Evolutionary conservation across 495 filamentous ascomycete genomes (phyloP), one percentile per base, ranked within the genome.

Genomic region (Eremomyces bilateralis): DNA sequence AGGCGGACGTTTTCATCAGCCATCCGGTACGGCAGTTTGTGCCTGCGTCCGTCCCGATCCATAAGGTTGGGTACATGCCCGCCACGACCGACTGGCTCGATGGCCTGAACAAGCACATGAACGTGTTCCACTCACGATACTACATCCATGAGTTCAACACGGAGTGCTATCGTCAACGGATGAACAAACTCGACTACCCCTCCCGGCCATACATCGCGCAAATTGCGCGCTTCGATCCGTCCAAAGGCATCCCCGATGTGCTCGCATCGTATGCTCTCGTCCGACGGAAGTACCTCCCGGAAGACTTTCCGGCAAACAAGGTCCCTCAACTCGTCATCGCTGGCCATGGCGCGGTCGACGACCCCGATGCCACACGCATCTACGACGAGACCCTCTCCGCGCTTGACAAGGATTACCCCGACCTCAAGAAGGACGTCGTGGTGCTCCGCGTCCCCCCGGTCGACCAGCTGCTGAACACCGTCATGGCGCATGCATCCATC

Each of bases 31-130:
- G 65, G 19, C 54, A 56, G 20, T 90, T 92, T 41, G 78, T 92
- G 21, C 82, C 82, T 0, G 45, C 58, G 5, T 65, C 59, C 39
- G 72, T 92, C 11, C 69, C 74, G 4, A 49, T 51, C 1, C 54
- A 73, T 21, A 75, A 65, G 42, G 75, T 90, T 1, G 70, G 69
- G 4, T 82, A 82, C 47, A 64, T 85, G 58, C 80, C 79, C 5
- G 81, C 82, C 11, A 73, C 79, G 1, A 90, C 82, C 1, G 81
- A 91, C 46, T 90, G 81, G 80, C 61, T 90, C 20, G 82, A 92
- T 53, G 82, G 82, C 3, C 49, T 90, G 40, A 92, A 90, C 56
- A 92, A 92, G 50, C 44, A 59, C 21, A 62, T 92, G 47, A 65
- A 64, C 37, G 63, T 70, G 11, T 84, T 74, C 73, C 76, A 85